Evolutionary conservation across 768 basidiomycete species (phyloP).

Genomic region (Russula vinacea): DNA sequence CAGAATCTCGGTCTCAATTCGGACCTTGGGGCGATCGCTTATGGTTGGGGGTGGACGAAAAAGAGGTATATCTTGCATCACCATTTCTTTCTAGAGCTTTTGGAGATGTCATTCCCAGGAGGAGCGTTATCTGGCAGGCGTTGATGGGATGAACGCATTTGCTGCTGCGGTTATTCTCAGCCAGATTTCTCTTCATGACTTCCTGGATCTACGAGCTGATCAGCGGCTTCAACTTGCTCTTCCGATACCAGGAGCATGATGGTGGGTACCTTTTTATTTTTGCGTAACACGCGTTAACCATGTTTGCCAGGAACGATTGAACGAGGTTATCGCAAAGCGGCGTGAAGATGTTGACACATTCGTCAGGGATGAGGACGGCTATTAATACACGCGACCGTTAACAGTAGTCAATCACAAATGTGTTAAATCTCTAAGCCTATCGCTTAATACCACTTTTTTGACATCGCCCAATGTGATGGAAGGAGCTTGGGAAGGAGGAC

Average conservation of each 20-base stretch:
- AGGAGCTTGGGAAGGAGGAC: no score
- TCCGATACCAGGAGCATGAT: constrained; percentile 24
- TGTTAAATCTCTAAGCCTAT: not conserved
- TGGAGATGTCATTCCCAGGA: constrained; percentile 43
- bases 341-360: constrained; percentile 12
- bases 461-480: not conserved
- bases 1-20: constrained; percentile 45
- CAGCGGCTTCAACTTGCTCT: constrained; percentile 21
- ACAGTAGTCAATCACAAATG: constrained; percentile 6
- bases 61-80: constrained; percentile 42
- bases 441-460: not conserved
- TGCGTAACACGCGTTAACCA: not conserved
- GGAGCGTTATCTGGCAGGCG: constrained; percentile 53
- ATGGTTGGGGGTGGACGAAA: constrained; percentile 53
- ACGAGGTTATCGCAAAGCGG: constrained; percentile 23
- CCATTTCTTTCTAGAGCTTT: not conserved
- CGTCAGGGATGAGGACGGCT: constrained; percentile 50
- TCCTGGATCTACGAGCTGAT: constrained; percentile 40
- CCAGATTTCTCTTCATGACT: constrained; percentile 50
- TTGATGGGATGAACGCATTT: constrained; percentile 67
- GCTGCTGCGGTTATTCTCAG: constrained; percentile 63
- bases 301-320: constrained; percentile 22
- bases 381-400: constrained; percentile 42
- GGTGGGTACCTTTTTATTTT: constrained; percentile 16
- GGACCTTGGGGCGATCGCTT: constrained; percentile 50